Evolutionary conservation across 768 basidiomycete genomes (phyloP).

Genomic region (Xerocomus potaroensis): DNA sequence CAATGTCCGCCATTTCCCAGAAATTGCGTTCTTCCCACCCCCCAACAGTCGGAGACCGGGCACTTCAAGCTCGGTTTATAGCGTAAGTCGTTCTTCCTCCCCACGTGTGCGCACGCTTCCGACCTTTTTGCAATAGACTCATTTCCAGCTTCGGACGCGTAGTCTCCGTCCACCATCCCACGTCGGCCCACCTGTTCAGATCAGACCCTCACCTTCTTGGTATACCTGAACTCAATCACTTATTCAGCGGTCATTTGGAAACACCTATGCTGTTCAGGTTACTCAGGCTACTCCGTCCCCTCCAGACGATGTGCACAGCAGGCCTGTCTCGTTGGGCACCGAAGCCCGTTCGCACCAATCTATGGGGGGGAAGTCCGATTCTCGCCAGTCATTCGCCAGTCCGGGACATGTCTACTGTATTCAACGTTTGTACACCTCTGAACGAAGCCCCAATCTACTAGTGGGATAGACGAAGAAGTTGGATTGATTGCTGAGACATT

Average conservation of each 20-base stretch:
- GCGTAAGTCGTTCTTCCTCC: slow-evolving; percentile 6
- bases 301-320: not conserved
- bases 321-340: slow-evolving; percentile 8
- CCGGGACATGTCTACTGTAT: not conserved
- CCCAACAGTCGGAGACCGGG: slow-evolving; percentile 1
- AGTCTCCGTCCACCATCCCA: slow-evolving; percentile 2
- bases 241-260: slow-evolving; percentile 15
- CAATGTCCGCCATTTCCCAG: not conserved
- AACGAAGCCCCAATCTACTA: slow-evolving; percentile 18
- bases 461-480: slow-evolving; percentile 17
- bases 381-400: not conserved
- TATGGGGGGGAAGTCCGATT: not conserved
- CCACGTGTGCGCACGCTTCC: not conserved
- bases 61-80: slow-evolving; percentile 9
- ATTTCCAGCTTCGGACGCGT: slow-evolving; percentile 6
- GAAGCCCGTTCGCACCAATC: not conserved
- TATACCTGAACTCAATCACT: slow-evolving; percentile 14
- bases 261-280: not conserved
- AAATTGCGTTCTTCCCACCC: slow-evolving; percentile 6
- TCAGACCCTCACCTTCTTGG: slow-evolving; percentile 2
- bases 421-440: slow-evolving; percentile 12
- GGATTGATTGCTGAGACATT: slow-evolving; percentile 18
- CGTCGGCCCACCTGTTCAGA: slow-evolving; percentile 4
- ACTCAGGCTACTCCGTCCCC: not conserved
- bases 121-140: not conserved